Conservation (phyloP, 768 basidiomycete species). For the Lactarius hengduanensis region DNA sequence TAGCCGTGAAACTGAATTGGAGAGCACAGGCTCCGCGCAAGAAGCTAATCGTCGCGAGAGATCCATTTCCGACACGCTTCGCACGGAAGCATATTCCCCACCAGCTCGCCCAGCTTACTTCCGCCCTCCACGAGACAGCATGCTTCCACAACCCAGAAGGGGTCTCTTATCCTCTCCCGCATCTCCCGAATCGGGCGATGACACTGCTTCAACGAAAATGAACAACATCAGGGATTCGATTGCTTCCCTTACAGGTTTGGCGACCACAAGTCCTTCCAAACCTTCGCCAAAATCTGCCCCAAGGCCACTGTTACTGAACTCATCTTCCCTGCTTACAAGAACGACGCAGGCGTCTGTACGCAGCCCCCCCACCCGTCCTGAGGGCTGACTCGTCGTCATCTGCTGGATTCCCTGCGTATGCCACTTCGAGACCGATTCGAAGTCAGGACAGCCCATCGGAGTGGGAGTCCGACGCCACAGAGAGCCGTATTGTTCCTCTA, state of each 20-base stretch:
- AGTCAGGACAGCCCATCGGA: conserved; percentile 44
- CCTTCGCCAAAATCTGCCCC: conserved; percentile 53
- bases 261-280: conserved; percentile 34
- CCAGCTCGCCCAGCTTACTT: conserved; percentile 60
- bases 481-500: conserved; percentile 59
- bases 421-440: conserved; percentile 39
- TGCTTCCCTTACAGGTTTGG: conserved; percentile 40
- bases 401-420: conserved; percentile 61
- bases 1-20: conserved; percentile 6
- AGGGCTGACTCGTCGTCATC: conserved; percentile 57
- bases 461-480: conserved; percentile 52
- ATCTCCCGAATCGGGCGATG: conserved; percentile 26
- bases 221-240: conserved; percentile 46
- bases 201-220: conserved; percentile 40
- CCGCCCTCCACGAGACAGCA: conserved; percentile 55
- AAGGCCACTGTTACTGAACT: conserved; percentile 62
- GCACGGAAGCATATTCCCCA: conserved; percentile 45
- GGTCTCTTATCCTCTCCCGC: conserved; percentile 11
- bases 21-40: neutral
- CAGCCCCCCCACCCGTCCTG: conserved; percentile 29
- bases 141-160: conserved; percentile 40
- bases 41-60: conserved; percentile 35
- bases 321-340: conserved; percentile 35
- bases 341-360: conserved; percentile 24
- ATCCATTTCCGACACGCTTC: conserved; percentile 43